These are phyloP conservation scores for Penicillium fuscoglaucum DNA, from an alignment of 2,329 filamentous ascomycete species.

Conservation along the genomic window DNA sequence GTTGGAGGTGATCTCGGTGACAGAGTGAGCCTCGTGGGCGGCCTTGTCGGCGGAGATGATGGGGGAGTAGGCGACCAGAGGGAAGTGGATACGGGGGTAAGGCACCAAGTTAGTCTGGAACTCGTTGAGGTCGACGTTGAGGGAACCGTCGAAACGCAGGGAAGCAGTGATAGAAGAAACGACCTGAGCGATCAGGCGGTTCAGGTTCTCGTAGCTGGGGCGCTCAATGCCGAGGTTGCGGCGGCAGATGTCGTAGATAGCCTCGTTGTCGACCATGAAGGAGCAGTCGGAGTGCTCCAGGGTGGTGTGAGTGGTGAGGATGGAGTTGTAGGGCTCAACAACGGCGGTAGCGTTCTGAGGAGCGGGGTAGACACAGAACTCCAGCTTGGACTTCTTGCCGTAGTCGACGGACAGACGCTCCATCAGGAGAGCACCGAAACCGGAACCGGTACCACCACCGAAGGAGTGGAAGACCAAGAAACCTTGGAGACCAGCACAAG, in stretches of 20 bases:
- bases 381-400: constrained; percentile 99
- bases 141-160: constrained; percentile 95
- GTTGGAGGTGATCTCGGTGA: constrained; percentile 96
- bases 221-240: constrained; percentile 96
- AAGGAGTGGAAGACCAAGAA: constrained; percentile 99
- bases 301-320: constrained; percentile 97
- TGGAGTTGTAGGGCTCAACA: constrained; percentile 99
- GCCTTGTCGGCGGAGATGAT: constrained; percentile 95
- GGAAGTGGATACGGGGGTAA: constrained; percentile 99
- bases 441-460: constrained; percentile 96
- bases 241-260: constrained; percentile 99
- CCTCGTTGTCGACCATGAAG: constrained; percentile 99
- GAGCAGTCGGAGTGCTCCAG: constrained; percentile 99
- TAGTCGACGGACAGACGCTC: constrained; percentile 98
- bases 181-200: constrained; percentile 97
- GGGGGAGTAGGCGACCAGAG: constrained; percentile 91
- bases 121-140: constrained; percentile 99
- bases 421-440: constrained; percentile 97
- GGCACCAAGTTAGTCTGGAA: constrained; percentile 99
- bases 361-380: constrained; percentile 98
- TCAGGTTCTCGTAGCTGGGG: constrained; percentile 97
- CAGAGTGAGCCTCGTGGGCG: constrained; percentile 95
- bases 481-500: constrained; percentile 96
- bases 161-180: constrained; percentile 98
- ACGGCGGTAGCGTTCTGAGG: constrained; percentile 96